These are phyloP conservation scores for Sporothrix pallida DNA, from an alignment of 2,329 filamentous ascomycete genomes.

Conservation along the genomic window DNA sequence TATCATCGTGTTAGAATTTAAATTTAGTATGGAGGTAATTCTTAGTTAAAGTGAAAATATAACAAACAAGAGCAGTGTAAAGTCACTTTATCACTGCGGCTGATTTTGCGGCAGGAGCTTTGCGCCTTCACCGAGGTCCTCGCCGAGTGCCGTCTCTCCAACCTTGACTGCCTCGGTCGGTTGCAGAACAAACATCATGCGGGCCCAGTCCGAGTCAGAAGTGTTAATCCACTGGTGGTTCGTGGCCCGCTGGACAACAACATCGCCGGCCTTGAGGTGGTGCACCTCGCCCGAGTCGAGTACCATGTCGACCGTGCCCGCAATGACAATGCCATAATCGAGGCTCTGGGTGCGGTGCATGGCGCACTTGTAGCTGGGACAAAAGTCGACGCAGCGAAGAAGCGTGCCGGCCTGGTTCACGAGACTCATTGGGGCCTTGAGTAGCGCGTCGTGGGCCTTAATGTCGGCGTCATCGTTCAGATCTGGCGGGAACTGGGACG, in stretches of 20 bases:
- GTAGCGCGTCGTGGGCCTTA: not conserved
- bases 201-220: not conserved
- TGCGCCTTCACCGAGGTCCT: not conserved
- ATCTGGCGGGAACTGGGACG: not conserved
- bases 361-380: not conserved
- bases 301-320: not conserved
- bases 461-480: not conserved
- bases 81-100: no score
- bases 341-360: not conserved
- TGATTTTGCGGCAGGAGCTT: not conserved
- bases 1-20: no score
- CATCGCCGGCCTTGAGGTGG: not conserved
- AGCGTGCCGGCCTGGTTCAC: not conserved
- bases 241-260: not conserved
- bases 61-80: no score
- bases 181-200: not conserved
- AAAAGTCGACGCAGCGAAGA: not conserved
- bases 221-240: not conserved
- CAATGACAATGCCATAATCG: not conserved
- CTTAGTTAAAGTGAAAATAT: no score
- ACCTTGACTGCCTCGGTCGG: not conserved
- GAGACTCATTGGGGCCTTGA: not conserved
- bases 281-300: not conserved
- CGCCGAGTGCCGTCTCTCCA: not conserved
- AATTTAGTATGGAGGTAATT: no score